A percentile compares a stretch with the other conserved stretches of the same genome.
Evolutionary conservation across 345 rosid genomes (phyloP).

Genomic region (Syzygium aromaticum): DNA sequence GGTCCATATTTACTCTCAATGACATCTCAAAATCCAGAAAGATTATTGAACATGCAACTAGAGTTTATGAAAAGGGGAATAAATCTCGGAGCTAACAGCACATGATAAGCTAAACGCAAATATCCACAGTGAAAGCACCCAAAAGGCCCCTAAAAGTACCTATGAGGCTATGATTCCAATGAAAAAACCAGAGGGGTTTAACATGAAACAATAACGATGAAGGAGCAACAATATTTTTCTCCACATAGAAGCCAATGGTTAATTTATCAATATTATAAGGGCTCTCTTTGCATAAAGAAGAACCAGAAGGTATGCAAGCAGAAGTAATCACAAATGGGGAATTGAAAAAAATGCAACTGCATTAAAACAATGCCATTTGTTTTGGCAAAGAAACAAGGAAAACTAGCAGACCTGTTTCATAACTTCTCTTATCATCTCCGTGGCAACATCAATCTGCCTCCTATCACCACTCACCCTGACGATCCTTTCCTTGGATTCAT

Average conservation of each 20-base stretch:
- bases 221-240: background rate
- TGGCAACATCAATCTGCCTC: slow-evolving; percentile 75
- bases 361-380: background rate
- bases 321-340: background rate
- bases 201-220: background rate
- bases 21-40: background rate
- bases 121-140: background rate
- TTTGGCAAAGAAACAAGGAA: background rate
- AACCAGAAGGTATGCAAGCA: background rate
- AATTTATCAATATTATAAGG: background rate
- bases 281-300: background rate
- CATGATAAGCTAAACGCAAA: background rate
- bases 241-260: background rate
- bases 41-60: background rate
- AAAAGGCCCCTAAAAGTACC: background rate
- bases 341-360: background rate
- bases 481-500: slow-evolving; percentile 79
- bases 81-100: background rate
- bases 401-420: slow-evolving; percentile 73
- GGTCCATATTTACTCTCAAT: background rate
- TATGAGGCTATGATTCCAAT: background rate
- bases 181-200: background rate
- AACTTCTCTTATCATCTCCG: slow-evolving; percentile 73
- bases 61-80: background rate
- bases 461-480: slow-evolving; percentile 86